Conservation (phyloP, 2,329 filamentous ascomycete species). For the Curvularia lunata region DNA sequence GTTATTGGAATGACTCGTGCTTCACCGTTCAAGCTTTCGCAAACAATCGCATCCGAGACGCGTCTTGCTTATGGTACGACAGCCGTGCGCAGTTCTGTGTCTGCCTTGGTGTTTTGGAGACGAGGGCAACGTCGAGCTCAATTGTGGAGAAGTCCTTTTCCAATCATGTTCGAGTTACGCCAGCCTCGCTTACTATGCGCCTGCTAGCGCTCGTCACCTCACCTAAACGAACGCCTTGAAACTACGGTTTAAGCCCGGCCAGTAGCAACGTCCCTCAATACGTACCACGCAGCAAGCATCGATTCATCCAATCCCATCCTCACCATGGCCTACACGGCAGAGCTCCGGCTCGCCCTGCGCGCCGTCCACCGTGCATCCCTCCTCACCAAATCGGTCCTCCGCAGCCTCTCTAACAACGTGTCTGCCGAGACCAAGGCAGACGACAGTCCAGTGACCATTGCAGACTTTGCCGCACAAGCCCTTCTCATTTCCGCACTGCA, state of each 20-base stretch:
- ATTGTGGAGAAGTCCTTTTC: constrained; percentile 1
- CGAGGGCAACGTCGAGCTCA: constrained; percentile 5
- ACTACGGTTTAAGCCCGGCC: constrained; percentile 9
- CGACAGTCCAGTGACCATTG: constrained; percentile 66
- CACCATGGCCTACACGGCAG: constrained; percentile 30
- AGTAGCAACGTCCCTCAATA: constrained; percentile 9
- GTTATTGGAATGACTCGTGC: constrained; percentile 10
- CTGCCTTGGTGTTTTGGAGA: neutral
- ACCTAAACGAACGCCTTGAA: constrained; percentile 23
- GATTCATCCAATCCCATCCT: constrained; percentile 4
- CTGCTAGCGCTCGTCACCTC: constrained; percentile 16
- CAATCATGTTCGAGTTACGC: neutral
- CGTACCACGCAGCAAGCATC: constrained; percentile 8
- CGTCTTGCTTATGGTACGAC: neutral
- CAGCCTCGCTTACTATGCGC: constrained; percentile 25
- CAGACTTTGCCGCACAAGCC: constrained; percentile 69
- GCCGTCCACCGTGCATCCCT: constrained; percentile 63
- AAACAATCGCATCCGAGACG: constrained; percentile 5
- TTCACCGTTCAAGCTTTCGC: neutral
- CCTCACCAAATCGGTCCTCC: constrained; percentile 63
- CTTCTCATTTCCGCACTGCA: constrained; percentile 65
- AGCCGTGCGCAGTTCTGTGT: neutral
- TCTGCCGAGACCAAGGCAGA: constrained; percentile 64
- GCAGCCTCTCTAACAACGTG: constrained; percentile 54
- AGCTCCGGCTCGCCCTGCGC: constrained; percentile 41